These are phyloP conservation scores for Xylariomycetidae sp. DNA, from an alignment of 2,329 filamentous ascomycete genomes.

Conservation along the genomic window DNA sequence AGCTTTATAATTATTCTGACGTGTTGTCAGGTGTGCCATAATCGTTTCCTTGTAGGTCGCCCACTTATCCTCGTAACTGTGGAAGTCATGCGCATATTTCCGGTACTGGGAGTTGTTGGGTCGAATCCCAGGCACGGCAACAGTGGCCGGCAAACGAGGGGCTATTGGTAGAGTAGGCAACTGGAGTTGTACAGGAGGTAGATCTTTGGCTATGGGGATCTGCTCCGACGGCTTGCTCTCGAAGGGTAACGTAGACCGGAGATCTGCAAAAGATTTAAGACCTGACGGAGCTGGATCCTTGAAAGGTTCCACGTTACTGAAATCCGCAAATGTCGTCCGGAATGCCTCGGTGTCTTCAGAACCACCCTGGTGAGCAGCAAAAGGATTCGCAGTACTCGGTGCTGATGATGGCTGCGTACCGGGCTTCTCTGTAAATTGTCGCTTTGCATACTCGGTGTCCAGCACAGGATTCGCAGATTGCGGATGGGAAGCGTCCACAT, in stretches of 20 bases:
- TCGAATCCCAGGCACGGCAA: slow-evolving; percentile 39
- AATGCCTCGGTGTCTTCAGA: slow-evolving; percentile 55
- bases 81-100: slow-evolving; percentile 50
- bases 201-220: slow-evolving; percentile 31
- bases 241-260: slow-evolving; percentile 55
- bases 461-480: slow-evolving; percentile 13
- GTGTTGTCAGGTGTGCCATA: slow-evolving; percentile 51
- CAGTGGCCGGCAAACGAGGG: slow-evolving; percentile 41
- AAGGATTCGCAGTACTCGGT: slow-evolving; percentile 13
- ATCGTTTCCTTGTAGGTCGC: slow-evolving; percentile 46
- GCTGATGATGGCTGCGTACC: slow-evolving; percentile 6
- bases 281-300: slow-evolving; percentile 39
- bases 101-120: slow-evolving; percentile 40
- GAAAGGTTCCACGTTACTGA: slow-evolving; percentile 54
- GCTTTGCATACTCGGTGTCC: slow-evolving; percentile 20
- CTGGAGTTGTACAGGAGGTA: slow-evolving; percentile 30
- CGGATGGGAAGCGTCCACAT: slow-evolving; percentile 29
- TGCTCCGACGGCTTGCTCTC: slow-evolving; percentile 45
- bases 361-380: slow-evolving; percentile 36
- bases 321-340: slow-evolving; percentile 47
- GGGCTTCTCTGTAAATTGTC: slow-evolving; percentile 14
- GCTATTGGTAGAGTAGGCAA: slow-evolving; percentile 47
- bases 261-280: slow-evolving; percentile 49
- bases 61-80: slow-evolving; percentile 49
- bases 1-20: slow-evolving; percentile 39